Conservation (phyloP, 257 asterid genomes). For the Lycium ferocissimum region DNA sequence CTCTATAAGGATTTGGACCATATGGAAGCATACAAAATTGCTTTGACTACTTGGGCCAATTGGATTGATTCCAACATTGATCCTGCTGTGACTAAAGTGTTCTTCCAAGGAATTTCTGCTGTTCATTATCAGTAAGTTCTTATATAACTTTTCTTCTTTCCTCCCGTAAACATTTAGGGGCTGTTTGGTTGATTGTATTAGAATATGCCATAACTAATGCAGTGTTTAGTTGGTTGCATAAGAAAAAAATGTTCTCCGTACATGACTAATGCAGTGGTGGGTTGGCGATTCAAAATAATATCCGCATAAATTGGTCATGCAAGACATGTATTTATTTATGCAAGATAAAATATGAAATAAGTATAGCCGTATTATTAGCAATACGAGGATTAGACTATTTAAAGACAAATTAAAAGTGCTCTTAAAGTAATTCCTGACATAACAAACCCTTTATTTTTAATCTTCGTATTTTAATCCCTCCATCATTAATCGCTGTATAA, state of each 20-base stretch:
- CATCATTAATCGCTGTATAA: too few species aligned
- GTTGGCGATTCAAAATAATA: not conserved
- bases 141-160: not conserved
- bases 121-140: constrained; percentile 62
- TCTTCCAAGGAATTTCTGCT: constrained; percentile 77
- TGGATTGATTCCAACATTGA: constrained; percentile 74
- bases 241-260: not conserved
- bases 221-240: not conserved
- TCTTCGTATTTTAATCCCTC: not conserved
- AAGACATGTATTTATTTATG: not conserved
- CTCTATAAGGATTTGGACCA: constrained; percentile 48
- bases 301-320: not conserved
- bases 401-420: not conserved
- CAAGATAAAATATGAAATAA: not conserved
- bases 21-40: constrained; percentile 63
- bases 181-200: not conserved
- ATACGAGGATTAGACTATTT: not conserved
- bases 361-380: not conserved
- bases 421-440: not conserved
- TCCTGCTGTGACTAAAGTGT: constrained; percentile 53
- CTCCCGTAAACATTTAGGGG: not conserved
- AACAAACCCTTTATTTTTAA: too few species aligned
- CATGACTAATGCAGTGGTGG: not conserved
- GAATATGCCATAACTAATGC: not conserved
- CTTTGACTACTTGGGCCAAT: constrained; percentile 74